These are phyloP conservation scores for Setaria italica DNA, from an alignment of 202 grass and related monocot species.

Conservation along the genomic window DNA sequence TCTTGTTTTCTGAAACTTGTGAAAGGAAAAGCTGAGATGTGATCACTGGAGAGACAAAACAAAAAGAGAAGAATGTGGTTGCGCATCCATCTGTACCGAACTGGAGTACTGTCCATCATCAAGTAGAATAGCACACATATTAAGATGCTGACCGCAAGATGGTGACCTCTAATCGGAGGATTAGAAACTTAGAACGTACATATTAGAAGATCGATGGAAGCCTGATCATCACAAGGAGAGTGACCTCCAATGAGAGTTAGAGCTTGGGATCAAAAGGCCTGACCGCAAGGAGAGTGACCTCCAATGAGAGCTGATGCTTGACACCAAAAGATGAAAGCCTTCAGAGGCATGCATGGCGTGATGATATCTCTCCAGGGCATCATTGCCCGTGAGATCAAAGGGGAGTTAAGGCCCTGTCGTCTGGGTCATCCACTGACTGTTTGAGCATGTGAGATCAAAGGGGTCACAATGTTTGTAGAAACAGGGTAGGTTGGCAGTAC, in stretches of 20 bases:
- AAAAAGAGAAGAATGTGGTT: conserved; percentile 6
- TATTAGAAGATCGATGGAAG: background rate
- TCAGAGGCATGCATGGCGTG: conserved; percentile 11
- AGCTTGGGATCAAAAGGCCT: background rate
- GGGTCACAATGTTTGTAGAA: conserved; percentile 7
- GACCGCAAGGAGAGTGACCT: background rate
- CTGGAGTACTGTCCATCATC: conserved; percentile 30
- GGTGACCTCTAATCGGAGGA: background rate
- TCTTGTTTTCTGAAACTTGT: background rate
- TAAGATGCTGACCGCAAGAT: conserved; percentile 1
- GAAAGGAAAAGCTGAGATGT: conserved; percentile 29
- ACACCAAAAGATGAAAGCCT: conserved; percentile 32
- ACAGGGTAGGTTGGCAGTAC: background rate
- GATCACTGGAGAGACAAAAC: conserved; percentile 39
- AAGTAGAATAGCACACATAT: conserved; percentile 26
- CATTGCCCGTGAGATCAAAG: conserved; percentile 52
- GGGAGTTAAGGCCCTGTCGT: conserved; percentile 24
- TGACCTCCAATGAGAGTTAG: background rate
- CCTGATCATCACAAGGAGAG: background rate
- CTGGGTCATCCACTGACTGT: conserved; percentile 42
- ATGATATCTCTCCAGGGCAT: conserved; percentile 50
- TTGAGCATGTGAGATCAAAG: conserved; percentile 48
- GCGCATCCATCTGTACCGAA: conserved; percentile 21
- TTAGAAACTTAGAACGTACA: background rate
- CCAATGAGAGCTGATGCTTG: background rate